Evolutionary conservation across 805 yeast genomes (phyloP), one percentile per base, ranked within the genome.

Genomic region (Candida taoyuanica): DNA sequence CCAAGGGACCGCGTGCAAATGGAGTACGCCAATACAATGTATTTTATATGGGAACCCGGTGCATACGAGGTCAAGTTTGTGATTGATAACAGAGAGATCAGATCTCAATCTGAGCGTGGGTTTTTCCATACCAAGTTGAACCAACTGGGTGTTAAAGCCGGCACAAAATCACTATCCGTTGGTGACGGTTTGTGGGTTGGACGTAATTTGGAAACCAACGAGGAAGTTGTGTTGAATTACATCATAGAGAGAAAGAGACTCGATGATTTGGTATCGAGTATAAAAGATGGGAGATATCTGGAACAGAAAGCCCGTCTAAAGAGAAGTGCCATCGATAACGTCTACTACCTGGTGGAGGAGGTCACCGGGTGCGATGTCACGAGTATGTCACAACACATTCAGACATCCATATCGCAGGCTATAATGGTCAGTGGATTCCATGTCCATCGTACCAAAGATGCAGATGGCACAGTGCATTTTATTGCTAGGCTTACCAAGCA

Each of bases 181-280:
- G 98, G 98, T 5, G 99, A 93, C 63, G 81, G 82, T 1, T 46
- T 83, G 8, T 93, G 98, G 98, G 69, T 88, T 3, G 98, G 96
- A 0, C 71, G 72, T 39, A 73, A 87, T 52, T 73, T 65, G 36
- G 49, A 43, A 0, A 73, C 85, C 0, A 70, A 73, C 1, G 71
- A 72, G 37, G 80, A 80, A 38, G 86, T 80, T 5, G 81, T 85
- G 1, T 61, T 93, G 14, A 84, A 91, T 56, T 80, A 76, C 44
- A 82, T 93, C n/a, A 72, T 91, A 32, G 99, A 93, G 63, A 69
- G 99, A 27, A 93, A 93, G 60, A 65, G 96, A 39, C 60, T 89
- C 31, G 95, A 86, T 55, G 99, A 93, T 67, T 70, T 93, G 51
- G 83, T 83, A 0, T 55, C 68, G 24, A 85, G 95, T 36, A 87